Base-by-base conservation (phyloP, 2,329 filamentous ascomycete genomes). In the Chaetomium olivaceum region DNA sequence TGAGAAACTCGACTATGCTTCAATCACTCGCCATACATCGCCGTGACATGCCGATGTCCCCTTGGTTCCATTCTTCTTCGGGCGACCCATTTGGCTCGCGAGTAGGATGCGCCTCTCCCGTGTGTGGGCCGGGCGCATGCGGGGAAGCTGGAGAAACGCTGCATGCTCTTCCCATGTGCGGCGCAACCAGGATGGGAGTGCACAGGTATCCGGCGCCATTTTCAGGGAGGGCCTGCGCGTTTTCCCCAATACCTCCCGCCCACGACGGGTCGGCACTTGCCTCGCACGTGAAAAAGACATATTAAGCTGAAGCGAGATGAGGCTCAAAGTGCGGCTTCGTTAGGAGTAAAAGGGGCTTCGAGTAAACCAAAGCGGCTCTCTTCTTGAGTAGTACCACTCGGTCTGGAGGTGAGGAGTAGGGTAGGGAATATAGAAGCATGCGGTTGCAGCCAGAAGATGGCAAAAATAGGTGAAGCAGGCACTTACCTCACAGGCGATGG, bases 401-500 rank as follows among this genome's bases (percentile, higher is more conserved):
- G 65, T 56, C n/a, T 65, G 57, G 62, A 57, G 48, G 57, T 51
- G 50, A 50, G 39, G 55, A 36, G 43, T 25, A 60, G 16, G 39
- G 39, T 7, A 43, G 39, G 39, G 39, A 5, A 19, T 58, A 39
- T 5, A 43, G 27, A 11, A n/a, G n/a, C n/a, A 46, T n/a, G 33
- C 9, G 7, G 39, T 27, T 43, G 21, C 21, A 27, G 19, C 46
- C 19, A 7, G 29, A 16, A 16, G 29, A 36, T 52, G 29, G 27
- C 16, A 43, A n/a, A 33, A n/a, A 36, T 8, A 60, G 33, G 61
- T 27, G 27, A 61, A 58, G 39, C 21, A 52, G 23, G 48, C 43
- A 69, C 80, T 78, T 77, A 86, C 83, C 81, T 83, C 64, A 75
- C 71, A 67, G 82, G 80, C 36, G 80, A 78, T 27, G 84, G 83